Evolutionary conservation across 345 rosid genomes (phyloP), one percentile per base, ranked within the genome.

Genomic region (Rubroshorea leprosula): DNA sequence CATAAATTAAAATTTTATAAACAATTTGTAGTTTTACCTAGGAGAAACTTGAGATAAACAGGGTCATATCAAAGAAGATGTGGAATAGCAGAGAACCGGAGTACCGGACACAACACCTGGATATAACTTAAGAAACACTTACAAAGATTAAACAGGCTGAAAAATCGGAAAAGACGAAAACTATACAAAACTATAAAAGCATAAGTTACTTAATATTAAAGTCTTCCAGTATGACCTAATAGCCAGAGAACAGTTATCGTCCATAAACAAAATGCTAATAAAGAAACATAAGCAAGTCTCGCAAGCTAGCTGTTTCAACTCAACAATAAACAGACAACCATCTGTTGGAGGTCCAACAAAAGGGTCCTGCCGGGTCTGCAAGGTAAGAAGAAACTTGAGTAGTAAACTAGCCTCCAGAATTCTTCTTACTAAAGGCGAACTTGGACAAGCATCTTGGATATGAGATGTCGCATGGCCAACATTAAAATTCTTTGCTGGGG

Each of bases 261-360:
- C 51, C 67, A 63, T 19, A 68, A 55, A 57, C 45, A 72, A 60
- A 60, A 48, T 67, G 59, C 46, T 43, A 20, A 43, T 49, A 66
- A 62, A 60, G 71, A 76, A 64, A 71, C 66, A 67, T 69, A 61
- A 74, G 69, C 71, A 51, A 62, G 74, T 68, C 68, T 69, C 54
- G 62, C 68, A 66, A 45, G 62, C 44, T 62, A 76, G 68, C 63
- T 60, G 71, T 72, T 68, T 62, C 64, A 60, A 68, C 76, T 71
- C 57, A 57, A 63, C 55, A 58, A 68, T 67, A n/a, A n/a, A n/a
- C 72, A 54, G 73, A 61, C 75, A 59, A 63, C 70, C 76, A 66
- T 68, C 74, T 68, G 65, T 66, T 63, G 74, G 78, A 63, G 63
- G 68, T 54, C 71, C 75, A 73, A 74, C 49, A 71, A 73, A 68